Evolutionary conservation across 148 eudicot species (phyloP), one percentile per base, ranked within the genome.

Genomic region (Arbutus unedo): DNA sequence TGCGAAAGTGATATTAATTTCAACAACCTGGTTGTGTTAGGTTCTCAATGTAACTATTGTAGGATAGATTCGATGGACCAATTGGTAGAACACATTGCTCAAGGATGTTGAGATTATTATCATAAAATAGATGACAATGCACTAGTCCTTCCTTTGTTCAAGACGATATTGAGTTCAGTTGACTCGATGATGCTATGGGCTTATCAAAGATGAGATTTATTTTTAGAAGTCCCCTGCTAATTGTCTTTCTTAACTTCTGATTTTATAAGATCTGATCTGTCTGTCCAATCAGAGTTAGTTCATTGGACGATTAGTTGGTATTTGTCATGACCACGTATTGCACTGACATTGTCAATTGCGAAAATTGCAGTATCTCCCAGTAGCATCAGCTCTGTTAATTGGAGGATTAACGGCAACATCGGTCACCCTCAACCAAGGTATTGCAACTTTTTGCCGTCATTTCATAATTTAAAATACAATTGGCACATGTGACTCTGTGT

Each of bases 341-440:
- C 5, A 55, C 18, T 77, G 64, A 55, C 44, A 47, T 77, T 43
- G 43, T 75, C 21, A 31, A 53, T 23, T 44, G 71, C 4, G 43
- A 78, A 45, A 19, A 19, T 31, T 70, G 81, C 85, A 83, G 85
- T 83, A 83, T 78, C 19, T 83, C 13, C 85, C 85, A 16, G 81
- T 83, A 70, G 81, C 85, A 49, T 83, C 85, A 45, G 85, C 85
- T 77, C 71, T 83, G 7, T 59, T 83, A 78, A 53, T 83, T 78
- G 85, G 85, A 83, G 81, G 85, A 38, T 78, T 83, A 50, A 83
- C 85, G 16, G 85, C 57, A 3, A 78, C 85, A 70, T 67, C 85
- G 21, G 56, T 83, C 70, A 68, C 85, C 8, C 71, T 83, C 68
- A 78, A 96, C 99, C 99, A 93, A 92, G 83, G 95, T 94, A 67